Evolutionary conservation across 1,284 basidiomycete species (phyloP).

Genomic region (Pseudozyma sp.): DNA sequence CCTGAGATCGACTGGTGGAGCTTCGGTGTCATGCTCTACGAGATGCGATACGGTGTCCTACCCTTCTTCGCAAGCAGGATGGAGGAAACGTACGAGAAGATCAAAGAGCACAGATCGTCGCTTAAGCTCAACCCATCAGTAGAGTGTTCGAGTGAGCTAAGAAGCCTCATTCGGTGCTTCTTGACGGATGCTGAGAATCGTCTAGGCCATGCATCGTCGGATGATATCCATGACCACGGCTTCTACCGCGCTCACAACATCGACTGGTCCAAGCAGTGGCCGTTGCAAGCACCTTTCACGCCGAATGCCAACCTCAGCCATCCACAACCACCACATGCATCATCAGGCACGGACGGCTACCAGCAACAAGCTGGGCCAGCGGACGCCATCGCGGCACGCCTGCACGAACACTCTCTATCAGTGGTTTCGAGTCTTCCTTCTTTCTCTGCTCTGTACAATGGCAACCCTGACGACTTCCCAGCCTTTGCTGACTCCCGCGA

Average conservation of each 20-base stretch:
- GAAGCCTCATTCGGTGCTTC: slow-evolving; percentile 44
- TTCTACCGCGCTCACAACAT: slow-evolving; percentile 45
- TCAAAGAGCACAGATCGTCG: slow-evolving; percentile 56
- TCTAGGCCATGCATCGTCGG: slow-evolving; percentile 48
- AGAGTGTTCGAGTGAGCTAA: slow-evolving; percentile 33
- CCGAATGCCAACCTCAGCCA: slow-evolving; percentile 51
- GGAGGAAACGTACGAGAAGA: slow-evolving; percentile 63
- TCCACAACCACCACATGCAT: slow-evolving; percentile 10
- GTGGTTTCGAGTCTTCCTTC: slow-evolving; percentile 53
- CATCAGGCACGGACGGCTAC: not conserved
- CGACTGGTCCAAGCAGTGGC: slow-evolving; percentile 57
- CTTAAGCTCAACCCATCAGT: slow-evolving; percentile 43
- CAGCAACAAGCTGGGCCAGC: slow-evolving; percentile 1
- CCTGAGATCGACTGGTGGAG: slow-evolving; percentile 69
- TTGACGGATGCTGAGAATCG: slow-evolving; percentile 41
- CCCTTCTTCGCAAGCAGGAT: slow-evolving; percentile 65
- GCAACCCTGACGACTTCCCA: slow-evolving; percentile 62
- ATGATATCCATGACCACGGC: slow-evolving; percentile 52
- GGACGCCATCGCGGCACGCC: slow-evolving; percentile 14
- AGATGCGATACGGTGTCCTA: slow-evolving; percentile 63
- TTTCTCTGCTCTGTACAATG: slow-evolving; percentile 61
- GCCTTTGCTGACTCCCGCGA: slow-evolving; percentile 58
- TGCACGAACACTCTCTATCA: slow-evolving; percentile 37
- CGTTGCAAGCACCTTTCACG: slow-evolving; percentile 53
- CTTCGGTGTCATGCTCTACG: slow-evolving; percentile 66